A percentile compares a stretch with the other conserved stretches of the same genome.
Evolutionary conservation across 768 basidiomycete species (phyloP).

Genomic region (Scleroderma bovista): DNA sequence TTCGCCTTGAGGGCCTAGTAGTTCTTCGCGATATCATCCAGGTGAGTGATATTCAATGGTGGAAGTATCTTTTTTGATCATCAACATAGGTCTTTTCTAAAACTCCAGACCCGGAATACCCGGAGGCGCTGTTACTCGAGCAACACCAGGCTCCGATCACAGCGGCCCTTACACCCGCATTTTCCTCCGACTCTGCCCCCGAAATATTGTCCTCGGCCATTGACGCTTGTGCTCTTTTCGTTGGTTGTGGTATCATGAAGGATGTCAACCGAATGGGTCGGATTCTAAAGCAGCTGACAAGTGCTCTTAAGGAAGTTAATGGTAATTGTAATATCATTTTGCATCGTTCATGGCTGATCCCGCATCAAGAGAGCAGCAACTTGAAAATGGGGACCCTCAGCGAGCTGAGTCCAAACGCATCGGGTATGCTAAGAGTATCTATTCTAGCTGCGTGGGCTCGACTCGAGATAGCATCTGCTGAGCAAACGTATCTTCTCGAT

Average conservation of each 20-base stretch:
- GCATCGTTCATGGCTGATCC: conserved; percentile 5
- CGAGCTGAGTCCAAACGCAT: conserved; percentile 89
- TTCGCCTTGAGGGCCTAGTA: conserved; percentile 83
- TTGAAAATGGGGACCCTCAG: conserved; percentile 80
- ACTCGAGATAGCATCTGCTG: conserved; percentile 69
- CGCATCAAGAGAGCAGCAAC: conserved; percentile 67
- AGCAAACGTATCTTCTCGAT: conserved; percentile 70
- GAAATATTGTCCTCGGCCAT: conserved; percentile 92
- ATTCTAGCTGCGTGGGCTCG: conserved; percentile 95
- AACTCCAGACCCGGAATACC: conserved; percentile 89
- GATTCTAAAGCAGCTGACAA: conserved; percentile 83
- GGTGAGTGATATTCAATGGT: conserved; percentile 36
- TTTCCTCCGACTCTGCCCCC: conserved; percentile 91
- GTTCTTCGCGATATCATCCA: conserved; percentile 91
- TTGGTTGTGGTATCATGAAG: conserved; percentile 91
- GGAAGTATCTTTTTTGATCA: conserved; percentile 3
- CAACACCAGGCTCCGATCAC: conserved; percentile 99
- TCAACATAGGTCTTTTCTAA: conserved; percentile 70
- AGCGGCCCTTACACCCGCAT: conserved; percentile 93
- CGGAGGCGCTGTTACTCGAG: conserved; percentile 83
- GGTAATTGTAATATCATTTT: conserved; percentile 40
- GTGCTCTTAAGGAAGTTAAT: conserved; percentile 85
- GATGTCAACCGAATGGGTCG: conserved; percentile 90
- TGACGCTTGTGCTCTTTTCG: conserved; percentile 90
- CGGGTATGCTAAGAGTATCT: conserved; percentile 90